phyloP scores from a whole-genome alignment of 139 green algal genomes.

The Chlamydomonas incerta region DNA sequence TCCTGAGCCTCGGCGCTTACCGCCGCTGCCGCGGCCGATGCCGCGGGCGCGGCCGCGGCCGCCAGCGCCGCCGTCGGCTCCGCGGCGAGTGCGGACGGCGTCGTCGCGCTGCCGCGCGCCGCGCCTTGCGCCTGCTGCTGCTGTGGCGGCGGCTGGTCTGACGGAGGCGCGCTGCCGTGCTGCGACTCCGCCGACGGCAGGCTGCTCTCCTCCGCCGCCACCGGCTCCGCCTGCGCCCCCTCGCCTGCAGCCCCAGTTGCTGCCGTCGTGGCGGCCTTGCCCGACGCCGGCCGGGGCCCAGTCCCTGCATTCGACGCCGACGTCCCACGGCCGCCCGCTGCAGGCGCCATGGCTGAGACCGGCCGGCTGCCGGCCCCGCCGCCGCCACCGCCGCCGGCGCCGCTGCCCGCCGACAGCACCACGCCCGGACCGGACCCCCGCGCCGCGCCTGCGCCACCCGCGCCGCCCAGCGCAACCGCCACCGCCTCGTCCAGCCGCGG shows the following conservation, averaged over 20 bases:
- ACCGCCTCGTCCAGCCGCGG: conserved; percentile 18
- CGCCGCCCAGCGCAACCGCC: neutral
- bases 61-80: no score
- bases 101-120: no score
- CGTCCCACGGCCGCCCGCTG: neutral
- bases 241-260: neutral
- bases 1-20: neutral
- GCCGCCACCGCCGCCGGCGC: neutral
- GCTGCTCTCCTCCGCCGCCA: neutral
- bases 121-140: neutral
- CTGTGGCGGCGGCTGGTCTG: neutral
- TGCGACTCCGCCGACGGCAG: neutral
- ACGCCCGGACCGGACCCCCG: neutral
- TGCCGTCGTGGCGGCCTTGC: no score
- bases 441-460: neutral
- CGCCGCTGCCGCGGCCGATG: no score
- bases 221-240: neutral
- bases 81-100: no score
- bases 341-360: neutral
- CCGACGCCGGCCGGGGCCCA: no score
- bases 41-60: no score
- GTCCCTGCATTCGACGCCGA: no score
- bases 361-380: neutral
- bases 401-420: neutral
- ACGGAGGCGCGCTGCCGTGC: neutral